These are phyloP conservation scores for Platanthera guangdongensis DNA, from an alignment of 106 monocot species.

Conservation along the genomic window DNA sequence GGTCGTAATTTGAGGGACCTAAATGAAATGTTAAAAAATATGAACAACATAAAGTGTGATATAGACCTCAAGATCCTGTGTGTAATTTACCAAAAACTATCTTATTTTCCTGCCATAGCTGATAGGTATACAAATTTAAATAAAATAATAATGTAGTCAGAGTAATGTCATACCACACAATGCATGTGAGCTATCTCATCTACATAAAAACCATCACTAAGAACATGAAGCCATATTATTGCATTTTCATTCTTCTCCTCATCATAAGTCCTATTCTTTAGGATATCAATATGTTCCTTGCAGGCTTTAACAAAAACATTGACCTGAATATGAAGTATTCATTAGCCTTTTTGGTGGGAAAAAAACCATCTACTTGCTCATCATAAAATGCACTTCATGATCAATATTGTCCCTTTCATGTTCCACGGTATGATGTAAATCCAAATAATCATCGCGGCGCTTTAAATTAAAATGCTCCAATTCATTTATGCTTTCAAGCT, in stretches of 20 bases:
- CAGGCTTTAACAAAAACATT: conserved; percentile 76
- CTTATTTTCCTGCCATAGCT: not conserved
- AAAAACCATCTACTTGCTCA: not conserved
- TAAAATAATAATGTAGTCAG: not conserved
- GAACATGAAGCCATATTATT: conserved; percentile 53
- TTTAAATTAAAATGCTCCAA: conserved; percentile 74
- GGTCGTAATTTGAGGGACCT: too few relatives aligned
- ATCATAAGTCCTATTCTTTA: conserved; percentile 74
- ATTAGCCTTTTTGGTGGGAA: not conserved
- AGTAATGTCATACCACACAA: conserved; percentile 63
- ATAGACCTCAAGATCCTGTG: too few relatives aligned
- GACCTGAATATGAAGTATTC: too few relatives aligned
- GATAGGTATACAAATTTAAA: not conserved
- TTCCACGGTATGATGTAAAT: conserved; percentile 74
- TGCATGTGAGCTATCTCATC: conserved; percentile 86
- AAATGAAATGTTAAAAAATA: too few relatives aligned
- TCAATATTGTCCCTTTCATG: conserved; percentile 91
- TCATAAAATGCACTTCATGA: conserved; percentile 59
- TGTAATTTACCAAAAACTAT: too few relatives aligned
- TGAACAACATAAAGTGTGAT: too few relatives aligned
- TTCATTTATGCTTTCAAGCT: conserved; percentile 80
- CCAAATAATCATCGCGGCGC: conserved; percentile 87
- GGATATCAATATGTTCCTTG: conserved; percentile 96
- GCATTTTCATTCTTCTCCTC: conserved; percentile 47
- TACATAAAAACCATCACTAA: conserved; percentile 41